A percentile compares a stretch with the other conserved stretches of the same genome.
phyloP scores from a whole-genome alignment of 2,329 filamentous ascomycete genomes.

The Ustilaginoidea virens region DNA sequence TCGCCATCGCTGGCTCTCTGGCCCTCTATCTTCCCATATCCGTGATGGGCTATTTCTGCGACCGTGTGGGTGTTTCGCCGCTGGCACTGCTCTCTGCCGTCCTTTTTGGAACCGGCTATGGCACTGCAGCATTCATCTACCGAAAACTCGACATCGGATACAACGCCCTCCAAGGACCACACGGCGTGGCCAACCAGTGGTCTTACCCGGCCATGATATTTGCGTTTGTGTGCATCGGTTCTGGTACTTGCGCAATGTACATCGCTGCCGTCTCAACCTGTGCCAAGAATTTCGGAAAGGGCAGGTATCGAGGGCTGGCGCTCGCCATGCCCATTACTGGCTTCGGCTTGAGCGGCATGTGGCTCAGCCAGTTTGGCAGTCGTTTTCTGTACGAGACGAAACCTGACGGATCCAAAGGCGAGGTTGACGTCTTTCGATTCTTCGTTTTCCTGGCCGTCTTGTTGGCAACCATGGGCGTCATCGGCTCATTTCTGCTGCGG shows the following conservation, averaged over 20 bases:
- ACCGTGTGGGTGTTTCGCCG: slow-evolving; percentile 67
- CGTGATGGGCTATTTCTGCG: slow-evolving; percentile 78
- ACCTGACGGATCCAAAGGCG: slow-evolving; percentile 44
- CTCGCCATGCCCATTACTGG: slow-evolving; percentile 82
- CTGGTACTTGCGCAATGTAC: slow-evolving; percentile 80
- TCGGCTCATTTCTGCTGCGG: slow-evolving; percentile 59
- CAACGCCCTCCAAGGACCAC: slow-evolving; percentile 14
- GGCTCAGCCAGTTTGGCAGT: slow-evolving; percentile 79
- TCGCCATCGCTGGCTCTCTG: slow-evolving; percentile 75
- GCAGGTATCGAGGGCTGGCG: slow-evolving; percentile 75
- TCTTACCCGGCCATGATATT: slow-evolving; percentile 73
- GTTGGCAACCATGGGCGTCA: slow-evolving; percentile 52
- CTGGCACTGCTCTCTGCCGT: slow-evolving; percentile 57
- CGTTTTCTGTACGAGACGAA: slow-evolving; percentile 56
- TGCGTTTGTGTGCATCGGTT: slow-evolving; percentile 70
- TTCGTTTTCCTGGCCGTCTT: slow-evolving; percentile 71
- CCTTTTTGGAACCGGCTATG: slow-evolving; percentile 69
- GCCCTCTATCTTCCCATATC: slow-evolving; percentile 89
- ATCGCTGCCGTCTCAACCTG: slow-evolving; percentile 83
- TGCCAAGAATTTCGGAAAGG: slow-evolving; percentile 93
- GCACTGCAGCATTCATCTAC: slow-evolving; percentile 70
- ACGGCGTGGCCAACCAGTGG: slow-evolving; percentile 36
- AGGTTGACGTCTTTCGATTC: slow-evolving; percentile 66
- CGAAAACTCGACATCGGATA: slow-evolving; percentile 32
- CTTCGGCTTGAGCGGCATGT: slow-evolving; percentile 90